Percentiles rank a stretch among this genome's conserved stretches.
Evolutionary conservation across 441 rosid species (phyloP).

Genomic region (Euphorbia celastroides): DNA sequence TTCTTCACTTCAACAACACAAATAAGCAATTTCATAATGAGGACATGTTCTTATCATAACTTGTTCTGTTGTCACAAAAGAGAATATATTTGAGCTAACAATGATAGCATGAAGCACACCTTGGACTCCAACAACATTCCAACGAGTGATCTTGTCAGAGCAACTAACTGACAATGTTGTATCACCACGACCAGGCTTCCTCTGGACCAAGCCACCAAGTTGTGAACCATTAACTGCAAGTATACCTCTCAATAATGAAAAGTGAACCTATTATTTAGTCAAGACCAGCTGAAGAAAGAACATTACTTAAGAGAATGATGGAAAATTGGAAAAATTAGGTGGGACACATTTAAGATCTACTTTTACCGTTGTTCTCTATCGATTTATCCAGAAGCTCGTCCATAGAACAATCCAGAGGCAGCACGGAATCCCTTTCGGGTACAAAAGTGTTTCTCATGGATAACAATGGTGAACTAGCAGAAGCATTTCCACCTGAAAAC

Average conservation of each 20-base stretch:
- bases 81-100: background rate
- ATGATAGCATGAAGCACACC: slow-evolving; percentile 35
- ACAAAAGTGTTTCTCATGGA: slow-evolving; percentile 29
- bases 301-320: background rate
- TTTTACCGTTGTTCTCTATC: slow-evolving; percentile 20
- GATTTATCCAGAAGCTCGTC: slow-evolving; percentile 14
- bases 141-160: slow-evolving; percentile 87
- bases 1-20: background rate
- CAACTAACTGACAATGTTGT: slow-evolving; percentile 84
- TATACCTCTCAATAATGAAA: background rate
- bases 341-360: slow-evolving; percentile 13
- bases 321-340: slow-evolving; percentile 7
- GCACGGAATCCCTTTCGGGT: slow-evolving; percentile 19
- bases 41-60: background rate
- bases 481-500: slow-evolving; percentile 65
- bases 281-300: background rate
- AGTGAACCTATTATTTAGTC: background rate
- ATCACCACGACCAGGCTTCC: slow-evolving; percentile 97
- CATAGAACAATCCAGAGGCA: slow-evolving; percentile 15
- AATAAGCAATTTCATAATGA: background rate
- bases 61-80: background rate
- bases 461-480: slow-evolving; percentile 34
- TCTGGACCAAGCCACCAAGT: slow-evolving; percentile 52
- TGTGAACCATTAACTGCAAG: slow-evolving; percentile 33
- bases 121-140: slow-evolving; percentile 94